Evolutionary conservation across 2,329 filamentous ascomycete genomes (phyloP).

Genomic region (Keithomyces neogunnii): DNA sequence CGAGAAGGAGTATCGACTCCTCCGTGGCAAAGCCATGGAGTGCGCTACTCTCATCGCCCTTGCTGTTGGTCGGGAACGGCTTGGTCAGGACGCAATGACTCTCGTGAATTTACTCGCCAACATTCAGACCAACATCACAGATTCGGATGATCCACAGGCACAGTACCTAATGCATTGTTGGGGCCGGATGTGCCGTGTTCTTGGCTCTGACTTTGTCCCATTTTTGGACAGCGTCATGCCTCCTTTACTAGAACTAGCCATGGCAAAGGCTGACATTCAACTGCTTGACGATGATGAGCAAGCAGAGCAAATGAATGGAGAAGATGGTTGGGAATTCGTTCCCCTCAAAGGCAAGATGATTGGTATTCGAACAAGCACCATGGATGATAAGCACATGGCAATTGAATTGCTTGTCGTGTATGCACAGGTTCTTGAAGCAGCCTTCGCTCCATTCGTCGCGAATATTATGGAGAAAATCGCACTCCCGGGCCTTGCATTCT

Average conservation of each 20-base stretch:
- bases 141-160: conserved; percentile 89
- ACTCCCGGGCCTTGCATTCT: conserved; percentile 88
- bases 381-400: conserved; percentile 99
- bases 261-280: conserved; percentile 95
- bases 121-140: conserved; percentile 80
- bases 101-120: conserved; percentile 80
- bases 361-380: conserved; percentile 90
- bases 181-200: conserved; percentile 95
- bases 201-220: conserved; percentile 82
- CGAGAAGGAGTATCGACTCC: conserved; percentile 83
- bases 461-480: conserved; percentile 97
- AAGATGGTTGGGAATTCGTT: conserved; percentile 96
- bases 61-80: conserved; percentile 87
- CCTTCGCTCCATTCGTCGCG: conserved; percentile 84
- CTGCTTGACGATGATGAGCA: conserved; percentile 92
- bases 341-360: conserved; percentile 97
- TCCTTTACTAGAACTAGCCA: conserved; percentile 80
- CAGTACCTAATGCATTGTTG: conserved; percentile 98
- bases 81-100: conserved; percentile 78
- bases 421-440: conserved; percentile 85
- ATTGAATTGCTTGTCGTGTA: conserved; percentile 97
- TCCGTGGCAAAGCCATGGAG: conserved; percentile 97
- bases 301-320: conserved; percentile 83
- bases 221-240: conserved; percentile 93
- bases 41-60: conserved; percentile 93